phyloP scores from a whole-genome alignment of 1,284 basidiomycete species.

The Irpex sp. region DNA sequence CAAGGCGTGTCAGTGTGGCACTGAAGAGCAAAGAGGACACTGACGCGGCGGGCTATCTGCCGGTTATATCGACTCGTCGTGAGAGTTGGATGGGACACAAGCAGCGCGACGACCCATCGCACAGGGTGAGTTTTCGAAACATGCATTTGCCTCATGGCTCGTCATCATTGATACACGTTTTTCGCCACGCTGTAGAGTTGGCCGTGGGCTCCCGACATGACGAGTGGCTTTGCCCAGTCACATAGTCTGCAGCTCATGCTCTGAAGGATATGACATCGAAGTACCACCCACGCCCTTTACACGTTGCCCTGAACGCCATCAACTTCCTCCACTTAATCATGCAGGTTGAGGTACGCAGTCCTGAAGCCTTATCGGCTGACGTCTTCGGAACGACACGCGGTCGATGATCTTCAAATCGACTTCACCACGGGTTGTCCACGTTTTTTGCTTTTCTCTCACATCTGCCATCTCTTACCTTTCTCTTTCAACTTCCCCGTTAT shows the following conservation, averaged over 20 bases:
- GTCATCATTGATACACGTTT: slow-evolving; percentile 13
- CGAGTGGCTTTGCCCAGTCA: background rate
- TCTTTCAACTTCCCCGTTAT: background rate
- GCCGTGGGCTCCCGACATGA: slow-evolving; percentile 15
- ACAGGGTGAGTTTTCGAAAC: slow-evolving; percentile 12
- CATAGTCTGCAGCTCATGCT: slow-evolving; percentile 9
- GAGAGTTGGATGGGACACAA: slow-evolving; percentile 17
- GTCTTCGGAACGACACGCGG: background rate
- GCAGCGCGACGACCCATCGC: slow-evolving; percentile 14
- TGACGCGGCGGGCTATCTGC: slow-evolving; percentile 16
- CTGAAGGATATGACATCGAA: background rate
- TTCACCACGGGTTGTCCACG: slow-evolving; percentile 1
- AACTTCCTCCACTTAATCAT: background rate
- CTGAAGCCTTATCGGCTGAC: background rate
- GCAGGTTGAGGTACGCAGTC: background rate
- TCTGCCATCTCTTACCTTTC: background rate
- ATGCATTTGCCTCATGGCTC: slow-evolving; percentile 6
- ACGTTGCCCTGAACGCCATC: background rate
- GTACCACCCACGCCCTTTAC: background rate
- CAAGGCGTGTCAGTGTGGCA: slow-evolving; percentile 26
- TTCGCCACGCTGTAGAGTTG: slow-evolving; percentile 13
- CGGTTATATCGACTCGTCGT: slow-evolving; percentile 6
- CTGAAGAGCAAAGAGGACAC: slow-evolving; percentile 26
- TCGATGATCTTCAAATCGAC: background rate
- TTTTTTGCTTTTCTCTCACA: background rate